Percentiles rank a stretch among this genome's conserved stretches.
Evolutionary conservation across 768 basidiomycete species (phyloP).

Genomic region (Mycena amicta): DNA sequence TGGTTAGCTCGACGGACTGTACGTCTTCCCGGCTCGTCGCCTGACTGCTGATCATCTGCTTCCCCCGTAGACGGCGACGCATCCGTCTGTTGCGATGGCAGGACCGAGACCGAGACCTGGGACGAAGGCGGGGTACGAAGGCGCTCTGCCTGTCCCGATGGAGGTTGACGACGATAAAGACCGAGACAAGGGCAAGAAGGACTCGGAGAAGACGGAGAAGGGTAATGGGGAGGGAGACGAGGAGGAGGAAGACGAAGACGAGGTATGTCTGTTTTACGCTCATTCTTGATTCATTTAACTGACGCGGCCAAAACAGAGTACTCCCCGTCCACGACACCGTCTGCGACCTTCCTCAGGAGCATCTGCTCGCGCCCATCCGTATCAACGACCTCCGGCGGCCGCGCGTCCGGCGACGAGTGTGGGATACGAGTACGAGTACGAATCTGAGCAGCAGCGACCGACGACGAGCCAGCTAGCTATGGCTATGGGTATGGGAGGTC

Average conservation of each 20-base stretch:
- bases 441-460: background rate
- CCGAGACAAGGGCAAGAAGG: too few relatives aligned
- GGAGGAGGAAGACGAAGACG: background rate
- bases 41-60: too few relatives aligned
- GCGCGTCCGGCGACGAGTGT: background rate
- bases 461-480: background rate
- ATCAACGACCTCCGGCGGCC: background rate
- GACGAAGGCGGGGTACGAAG: background rate
- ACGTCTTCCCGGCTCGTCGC: too few relatives aligned
- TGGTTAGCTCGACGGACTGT: too few relatives aligned
- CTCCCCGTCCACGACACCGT: background rate
- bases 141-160: background rate
- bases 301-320: too few relatives aligned
- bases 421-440: background rate
- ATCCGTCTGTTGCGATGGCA: background rate
- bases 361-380: background rate
- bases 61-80: background rate
- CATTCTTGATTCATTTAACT: background rate
- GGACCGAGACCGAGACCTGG: background rate
- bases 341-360: background rate
- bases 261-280: background rate
- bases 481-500: too few relatives aligned
- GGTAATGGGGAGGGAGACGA: too few relatives aligned
- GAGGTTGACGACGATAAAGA: background rate
- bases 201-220: too few relatives aligned